These are phyloP conservation scores for Aschersonia sp. DNA, from an alignment of 2,329 filamentous ascomycete species.

Conservation along the genomic window DNA sequence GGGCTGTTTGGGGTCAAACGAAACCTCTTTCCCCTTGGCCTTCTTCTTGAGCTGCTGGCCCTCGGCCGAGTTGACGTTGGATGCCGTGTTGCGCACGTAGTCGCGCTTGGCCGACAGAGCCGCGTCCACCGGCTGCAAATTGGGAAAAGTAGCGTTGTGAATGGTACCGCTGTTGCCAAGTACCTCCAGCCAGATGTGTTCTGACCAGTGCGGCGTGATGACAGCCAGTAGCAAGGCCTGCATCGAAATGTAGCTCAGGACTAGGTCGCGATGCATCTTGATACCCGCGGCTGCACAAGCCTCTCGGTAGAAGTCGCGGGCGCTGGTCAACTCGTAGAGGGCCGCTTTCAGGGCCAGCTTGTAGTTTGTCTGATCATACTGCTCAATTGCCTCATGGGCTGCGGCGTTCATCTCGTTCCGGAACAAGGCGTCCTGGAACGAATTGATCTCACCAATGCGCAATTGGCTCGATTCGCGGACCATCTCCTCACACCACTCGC, in stretches of 20 bases:
- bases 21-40: constrained; percentile 75
- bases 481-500: constrained; percentile 87
- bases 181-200: constrained; percentile 88
- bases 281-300: constrained; percentile 61
- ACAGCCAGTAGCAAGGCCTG: constrained; percentile 73
- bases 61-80: constrained; percentile 70
- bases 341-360: constrained; percentile 68
- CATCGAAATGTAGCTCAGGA: constrained; percentile 70
- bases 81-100: constrained; percentile 65
- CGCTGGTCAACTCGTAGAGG: constrained; percentile 81
- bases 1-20: constrained; percentile 80
- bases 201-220: constrained; percentile 85
- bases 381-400: constrained; percentile 61
- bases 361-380: constrained; percentile 71
- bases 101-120: constrained; percentile 63
- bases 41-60: constrained; percentile 74
- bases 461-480: constrained; percentile 53
- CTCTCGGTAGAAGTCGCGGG: constrained; percentile 85
- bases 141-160: constrained; percentile 49
- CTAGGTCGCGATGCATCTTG: constrained; percentile 73
- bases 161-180: constrained; percentile 64
- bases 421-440: constrained; percentile 80
- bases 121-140: constrained; percentile 49
- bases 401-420: constrained; percentile 83
- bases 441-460: constrained; percentile 59